Evolutionary conservation across 2,329 filamentous ascomycete species (phyloP).

Genomic region (Monascus ruber): DNA sequence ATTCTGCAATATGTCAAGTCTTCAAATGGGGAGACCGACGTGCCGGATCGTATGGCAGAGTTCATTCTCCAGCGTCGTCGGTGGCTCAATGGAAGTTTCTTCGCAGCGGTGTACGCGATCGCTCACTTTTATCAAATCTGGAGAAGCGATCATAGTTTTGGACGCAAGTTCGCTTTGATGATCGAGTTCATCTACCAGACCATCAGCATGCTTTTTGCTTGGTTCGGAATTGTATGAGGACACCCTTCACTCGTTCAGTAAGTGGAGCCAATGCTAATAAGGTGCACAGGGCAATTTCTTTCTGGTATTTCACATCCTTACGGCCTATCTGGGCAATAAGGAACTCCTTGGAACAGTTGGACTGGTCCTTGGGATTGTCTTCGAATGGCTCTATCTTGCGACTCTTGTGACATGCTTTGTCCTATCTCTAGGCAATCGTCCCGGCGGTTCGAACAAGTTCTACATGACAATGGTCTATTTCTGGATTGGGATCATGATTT

Average conservation of each 20-base stretch:
- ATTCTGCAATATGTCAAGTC: slow-evolving; percentile 98
- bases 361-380: slow-evolving; percentile 72
- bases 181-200: slow-evolving; percentile 92
- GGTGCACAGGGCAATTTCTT: slow-evolving; percentile 72
- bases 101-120: slow-evolving; percentile 89
- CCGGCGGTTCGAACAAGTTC: slow-evolving; percentile 82
- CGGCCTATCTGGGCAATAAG: slow-evolving; percentile 62
- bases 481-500: slow-evolving; percentile 92
- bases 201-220: slow-evolving; percentile 92
- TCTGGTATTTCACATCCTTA: slow-evolving; percentile 94
- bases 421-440: slow-evolving; percentile 83
- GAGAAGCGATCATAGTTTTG: slow-evolving; percentile 76
- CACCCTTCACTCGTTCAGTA: background rate
- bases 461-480: slow-evolving; percentile 98
- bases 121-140: slow-evolving; percentile 95
- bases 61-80: slow-evolving; percentile 90
- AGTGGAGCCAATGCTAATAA: slow-evolving; percentile 4
- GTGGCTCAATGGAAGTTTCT: slow-evolving; percentile 98
- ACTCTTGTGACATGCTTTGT: slow-evolving; percentile 93
- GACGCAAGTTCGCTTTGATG: slow-evolving; percentile 81
- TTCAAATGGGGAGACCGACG: slow-evolving; percentile 90
- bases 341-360: slow-evolving; percentile 66
- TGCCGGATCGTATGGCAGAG: slow-evolving; percentile 86
- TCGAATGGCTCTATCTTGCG: slow-evolving; percentile 91
- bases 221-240: slow-evolving; percentile 70